Conservation (phyloP, 768 basidiomycete genomes). For the button mushroom (Agaricus bisporus) region DNA sequence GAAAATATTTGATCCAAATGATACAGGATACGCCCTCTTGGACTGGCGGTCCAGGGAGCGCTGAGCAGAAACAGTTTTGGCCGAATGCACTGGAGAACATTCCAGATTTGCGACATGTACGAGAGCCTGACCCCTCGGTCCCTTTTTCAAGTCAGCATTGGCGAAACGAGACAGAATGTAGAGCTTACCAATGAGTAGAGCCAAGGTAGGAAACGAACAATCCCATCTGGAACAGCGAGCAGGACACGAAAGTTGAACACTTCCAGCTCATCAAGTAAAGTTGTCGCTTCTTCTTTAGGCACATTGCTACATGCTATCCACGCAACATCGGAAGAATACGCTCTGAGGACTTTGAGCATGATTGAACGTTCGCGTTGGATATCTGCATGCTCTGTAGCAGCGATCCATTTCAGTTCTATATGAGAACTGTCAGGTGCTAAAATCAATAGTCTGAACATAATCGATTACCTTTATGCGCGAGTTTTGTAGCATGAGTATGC, state of each 20-base stretch:
- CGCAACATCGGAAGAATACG: neutral
- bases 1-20: too few species aligned
- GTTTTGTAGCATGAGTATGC: neutral
- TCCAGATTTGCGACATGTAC: too few species aligned
- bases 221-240: neutral
- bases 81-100: too few species aligned
- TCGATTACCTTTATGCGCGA: neutral
- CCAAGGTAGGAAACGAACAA: neutral
- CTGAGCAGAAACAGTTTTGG: too few species aligned
- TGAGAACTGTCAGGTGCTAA: neutral
- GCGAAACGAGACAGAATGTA: too few species aligned
- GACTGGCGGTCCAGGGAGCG: too few species aligned
- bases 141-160: too few species aligned
- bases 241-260: neutral
- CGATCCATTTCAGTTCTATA: neutral
- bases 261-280: neutral
- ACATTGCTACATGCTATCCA: neutral
- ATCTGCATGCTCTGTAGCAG: neutral
- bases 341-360: neutral
- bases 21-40: too few species aligned
- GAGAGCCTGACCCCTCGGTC: too few species aligned
- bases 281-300: neutral
- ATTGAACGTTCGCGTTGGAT: neutral
- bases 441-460: neutral
- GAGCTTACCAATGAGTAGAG: neutral